Evolutionary conservation across 139 green algal genomes (phyloP).

Genomic region (Chlorella sp.): DNA sequence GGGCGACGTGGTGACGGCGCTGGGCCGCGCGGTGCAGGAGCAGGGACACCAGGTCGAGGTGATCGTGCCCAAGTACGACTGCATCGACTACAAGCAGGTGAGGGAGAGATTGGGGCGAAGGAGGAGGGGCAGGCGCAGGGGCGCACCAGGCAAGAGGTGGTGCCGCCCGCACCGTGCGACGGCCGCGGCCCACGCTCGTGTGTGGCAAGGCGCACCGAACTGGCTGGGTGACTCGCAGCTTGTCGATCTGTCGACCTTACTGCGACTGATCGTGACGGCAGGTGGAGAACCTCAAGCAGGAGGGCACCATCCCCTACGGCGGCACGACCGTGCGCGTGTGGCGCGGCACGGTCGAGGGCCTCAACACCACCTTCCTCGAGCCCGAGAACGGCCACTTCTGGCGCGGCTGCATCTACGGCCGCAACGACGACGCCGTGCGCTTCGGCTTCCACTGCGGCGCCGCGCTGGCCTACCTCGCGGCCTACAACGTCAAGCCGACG

Average conservation of each 20-base stretch:
- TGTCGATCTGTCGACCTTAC: no score
- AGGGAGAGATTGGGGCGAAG: no score
- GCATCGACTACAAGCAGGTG: conserved; percentile 79
- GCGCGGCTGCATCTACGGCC: conserved; percentile 75
- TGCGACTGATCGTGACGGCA: no score
- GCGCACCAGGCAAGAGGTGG: no score
- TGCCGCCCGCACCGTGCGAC: no score
- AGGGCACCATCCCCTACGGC: conserved; percentile 55
- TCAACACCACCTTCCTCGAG: conserved; percentile 64
- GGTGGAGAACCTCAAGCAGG: conserved; percentile 53
- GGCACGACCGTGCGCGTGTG: conserved; percentile 53
- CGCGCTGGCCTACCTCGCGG: conserved; percentile 78
- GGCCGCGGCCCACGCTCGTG: no score
- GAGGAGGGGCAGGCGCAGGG: no score
- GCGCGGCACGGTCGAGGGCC: conserved; percentile 65
- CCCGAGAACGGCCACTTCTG: conserved; percentile 76
- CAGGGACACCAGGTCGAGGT: conserved; percentile 74
- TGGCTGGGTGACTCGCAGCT: no score
- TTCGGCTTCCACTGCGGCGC: conserved; percentile 90
- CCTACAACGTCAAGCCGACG: conserved; percentile 52
- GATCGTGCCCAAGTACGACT: conserved; percentile 95
- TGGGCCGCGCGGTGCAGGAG: conserved; percentile 85
- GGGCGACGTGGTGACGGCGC: conserved; percentile 87
- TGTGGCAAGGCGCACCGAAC: no score
- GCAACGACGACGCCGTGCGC: conserved; percentile 54